Base-by-base conservation (phyloP, 1,284 basidiomycete species). In the Moniliophthora roreri region DNA sequence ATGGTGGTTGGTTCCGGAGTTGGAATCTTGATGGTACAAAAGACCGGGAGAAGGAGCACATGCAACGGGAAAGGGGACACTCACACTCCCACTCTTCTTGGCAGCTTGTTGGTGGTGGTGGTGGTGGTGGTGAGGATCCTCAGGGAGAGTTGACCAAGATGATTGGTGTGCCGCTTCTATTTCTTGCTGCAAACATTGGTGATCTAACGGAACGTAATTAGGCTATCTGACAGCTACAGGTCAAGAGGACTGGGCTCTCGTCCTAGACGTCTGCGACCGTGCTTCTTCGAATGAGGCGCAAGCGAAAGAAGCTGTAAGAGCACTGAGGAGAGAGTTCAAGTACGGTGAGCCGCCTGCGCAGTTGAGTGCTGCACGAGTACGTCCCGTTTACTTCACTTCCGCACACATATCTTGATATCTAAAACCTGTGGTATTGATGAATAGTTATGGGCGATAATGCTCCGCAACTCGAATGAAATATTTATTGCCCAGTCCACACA, bases 381-480 rank as follows among this genome's bases (percentile, higher is more conserved):
- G 83, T 71, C 54, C 62, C 2, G 10, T 35, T 56, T 50, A 23
- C n/a, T 46, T 36, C 15, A 26, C n/a, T n/a, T 18, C 7, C 55
- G 48, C n/a, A 15, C 20, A 21, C 48, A 35, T 32, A 23, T 49
- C 42, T 13, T 57, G 18, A 54, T 49, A 21, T 44, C 23, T 24
- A 28, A 52, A 21, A 55, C 48, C 41, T 46, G n/a, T 48, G 23
- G 34, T 32, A 32, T 13, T 21, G 21, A 5, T 28, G 8, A 48
- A 40, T 54, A 90, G 88, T 65, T 92, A n/a, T 91, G 89, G 89
- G 89, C 87, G 2, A 84, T 92, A 57, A 88, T 92, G 84, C 75
- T 91, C 16, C 81, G 83, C 32, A 90, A 91, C 60, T 85, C 81
- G 2, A 79, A 81, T 0, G 78, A 82, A 10, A 58, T 76, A 6